phyloP scores from a whole-genome alignment of 768 basidiomycete genomes.

The Phanerochaete carnosa region DNA sequence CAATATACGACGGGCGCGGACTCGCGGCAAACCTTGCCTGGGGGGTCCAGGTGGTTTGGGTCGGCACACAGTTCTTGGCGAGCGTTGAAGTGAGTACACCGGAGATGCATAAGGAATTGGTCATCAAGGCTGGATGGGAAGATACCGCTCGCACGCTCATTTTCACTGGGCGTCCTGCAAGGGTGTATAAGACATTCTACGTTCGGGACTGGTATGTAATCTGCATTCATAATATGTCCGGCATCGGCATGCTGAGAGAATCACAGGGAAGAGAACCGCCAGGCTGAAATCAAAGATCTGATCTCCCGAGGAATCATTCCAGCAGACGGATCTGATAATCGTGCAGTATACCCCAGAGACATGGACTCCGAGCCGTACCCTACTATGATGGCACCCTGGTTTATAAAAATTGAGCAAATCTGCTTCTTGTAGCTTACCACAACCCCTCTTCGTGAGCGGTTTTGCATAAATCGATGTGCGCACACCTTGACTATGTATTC shows the following conservation, averaged over 20 bases:
- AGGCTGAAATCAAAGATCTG: constrained; percentile 78
- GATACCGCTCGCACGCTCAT: constrained; percentile 85
- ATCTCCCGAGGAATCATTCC: constrained; percentile 85
- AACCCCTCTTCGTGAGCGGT: too few relatives aligned
- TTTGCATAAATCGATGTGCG: too few relatives aligned
- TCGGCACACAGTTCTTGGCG: constrained; percentile 73
- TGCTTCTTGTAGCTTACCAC: too few relatives aligned
- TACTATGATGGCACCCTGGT: too few relatives aligned
- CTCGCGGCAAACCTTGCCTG: constrained; percentile 85
- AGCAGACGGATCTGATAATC: constrained; percentile 65
- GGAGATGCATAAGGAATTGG: constrained; percentile 77
- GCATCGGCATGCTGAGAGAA: neutral
- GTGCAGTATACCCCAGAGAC: constrained; percentile 66
- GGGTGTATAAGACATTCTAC: constrained; percentile 82
- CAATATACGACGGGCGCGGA: constrained; percentile 87
- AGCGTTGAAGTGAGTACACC: constrained; percentile 77
- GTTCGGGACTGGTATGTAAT: constrained; percentile 63
- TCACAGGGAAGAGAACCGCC: constrained; percentile 56
- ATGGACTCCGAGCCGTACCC: constrained; percentile 67
- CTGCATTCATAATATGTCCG: neutral
- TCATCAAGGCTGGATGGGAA: constrained; percentile 68
- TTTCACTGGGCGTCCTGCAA: constrained; percentile 87
- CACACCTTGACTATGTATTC: too few relatives aligned
- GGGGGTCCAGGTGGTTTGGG: constrained; percentile 86
- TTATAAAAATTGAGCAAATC: too few relatives aligned